Evolutionary conservation across 1,284 basidiomycete genomes (phyloP), one percentile per base, ranked within the genome.

Genomic region (Golubevia pallescens): DNA sequence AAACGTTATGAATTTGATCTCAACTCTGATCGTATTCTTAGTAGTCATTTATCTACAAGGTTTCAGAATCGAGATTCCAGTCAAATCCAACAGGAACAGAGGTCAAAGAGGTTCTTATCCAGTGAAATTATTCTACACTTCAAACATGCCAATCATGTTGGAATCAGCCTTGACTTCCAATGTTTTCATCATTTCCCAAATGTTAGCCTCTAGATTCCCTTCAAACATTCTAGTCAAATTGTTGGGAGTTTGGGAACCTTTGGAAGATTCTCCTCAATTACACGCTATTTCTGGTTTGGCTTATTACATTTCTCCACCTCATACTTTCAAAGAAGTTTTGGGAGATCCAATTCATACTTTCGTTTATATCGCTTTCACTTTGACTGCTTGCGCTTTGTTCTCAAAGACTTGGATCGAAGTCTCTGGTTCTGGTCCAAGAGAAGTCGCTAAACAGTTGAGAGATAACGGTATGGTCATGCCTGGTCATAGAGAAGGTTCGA

Each of bases 341-440:
- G 87, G 92, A 61, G 96, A 99, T 86, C 96, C 96, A 2, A 91
- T 98, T 81, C 97, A 99, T 88, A 96, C 94, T 0, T 88, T 90
- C 48, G 88, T 97, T 78, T 97, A 99, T 88, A 91, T 98, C 82
- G 87, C 90, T 4, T 98, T 98, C 88, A 97, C 96, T 87, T 89
- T 96, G 68, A 91, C 92, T 38, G 94, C 94, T 13, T 99, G 96
- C 85, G 96, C 96, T 13, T 89, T 98, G 77, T 98, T 99, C 89
- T 95, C 93, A 86, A 98, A 98, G 90, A 97, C 96, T 3, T 99
- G 96, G 96, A 98, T 99, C 80, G 96, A 98, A 84, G 94, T 98
- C 51, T 97, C 94, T 1, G 96, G 96, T 42, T 93, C 92, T 65
- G 95, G 96, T 16, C 96, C 96, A 16, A 89, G 96, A 62, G 96